phyloP scores from a whole-genome alignment of 2,329 filamentous ascomycete species.

The Arthroderma uncinatum region DNA sequence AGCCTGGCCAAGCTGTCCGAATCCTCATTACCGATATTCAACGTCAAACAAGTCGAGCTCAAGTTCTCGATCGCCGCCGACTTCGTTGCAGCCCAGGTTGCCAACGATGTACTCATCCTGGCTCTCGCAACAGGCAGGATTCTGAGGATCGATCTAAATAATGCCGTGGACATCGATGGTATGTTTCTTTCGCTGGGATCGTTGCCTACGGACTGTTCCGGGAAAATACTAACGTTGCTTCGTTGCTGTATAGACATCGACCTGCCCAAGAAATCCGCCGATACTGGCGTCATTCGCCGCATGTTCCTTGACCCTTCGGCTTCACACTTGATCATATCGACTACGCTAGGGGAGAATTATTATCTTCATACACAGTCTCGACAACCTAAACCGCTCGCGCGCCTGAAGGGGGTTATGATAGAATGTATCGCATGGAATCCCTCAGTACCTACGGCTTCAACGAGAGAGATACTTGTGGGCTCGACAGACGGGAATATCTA shows the following conservation, averaged over 20 bases:
- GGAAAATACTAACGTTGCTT: not conserved
- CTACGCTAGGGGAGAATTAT: constrained; percentile 86
- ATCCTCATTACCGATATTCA: constrained; percentile 73
- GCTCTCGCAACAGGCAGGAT: constrained; percentile 88
- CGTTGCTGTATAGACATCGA: constrained; percentile 62
- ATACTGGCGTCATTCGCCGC: constrained; percentile 82
- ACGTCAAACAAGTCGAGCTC: constrained; percentile 81
- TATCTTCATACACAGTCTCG: constrained; percentile 94
- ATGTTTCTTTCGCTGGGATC: constrained; percentile 15
- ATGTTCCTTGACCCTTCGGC: constrained; percentile 97
- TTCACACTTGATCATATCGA: constrained; percentile 85
- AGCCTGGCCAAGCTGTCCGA: constrained; percentile 50
- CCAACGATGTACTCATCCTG: constrained; percentile 90
- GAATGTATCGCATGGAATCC: constrained; percentile 94
- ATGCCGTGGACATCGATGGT: constrained; percentile 91
- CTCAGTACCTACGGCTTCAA: constrained; percentile 81
- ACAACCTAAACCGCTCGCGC: constrained; percentile 68
- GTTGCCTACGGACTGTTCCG: not conserved
- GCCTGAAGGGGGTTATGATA: constrained; percentile 74
- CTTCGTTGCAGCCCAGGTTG: constrained; percentile 91
- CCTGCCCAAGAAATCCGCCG: constrained; percentile 81
- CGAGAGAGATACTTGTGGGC: constrained; percentile 83
- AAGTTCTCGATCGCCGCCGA: constrained; percentile 90
- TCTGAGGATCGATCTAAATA: constrained; percentile 84
- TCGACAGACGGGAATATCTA: constrained; percentile 91